Evolutionary conservation across 1,284 basidiomycete species (phyloP), one percentile per base, ranked within the genome.

Genomic region (Ceratobasidium sp.): DNA sequence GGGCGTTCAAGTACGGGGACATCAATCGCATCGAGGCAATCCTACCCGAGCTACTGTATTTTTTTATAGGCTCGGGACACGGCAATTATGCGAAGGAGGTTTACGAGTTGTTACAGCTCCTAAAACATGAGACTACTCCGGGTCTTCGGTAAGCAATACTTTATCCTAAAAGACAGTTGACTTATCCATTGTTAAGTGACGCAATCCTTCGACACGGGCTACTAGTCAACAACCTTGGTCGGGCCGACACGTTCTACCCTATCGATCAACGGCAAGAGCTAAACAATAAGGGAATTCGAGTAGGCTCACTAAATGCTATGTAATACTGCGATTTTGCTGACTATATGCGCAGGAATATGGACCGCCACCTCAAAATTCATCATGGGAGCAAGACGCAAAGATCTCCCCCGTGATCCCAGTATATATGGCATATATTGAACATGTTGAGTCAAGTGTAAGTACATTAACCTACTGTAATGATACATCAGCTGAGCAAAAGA

Each of bases 251-350:
- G 20, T 67, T 67, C 26, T 67, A 67, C 23, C 64, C 64, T 15
- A 26, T 67, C 9, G 64, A 67, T 23, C 64, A 67, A 49, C 64
- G 64, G 18, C 64, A 67, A 23, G 64, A 67, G 64, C 23, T 67
- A n/a, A 67, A 67, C 23, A 67, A 67, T 23, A n/a, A 18, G 13
- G 42, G 64, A 3, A 46, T 67, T 46, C 39, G 42, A 23, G 64
- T 67, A 23, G 33, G 64, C 18, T 67, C 23, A 46, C 44, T 46
- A 13, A 13, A 6, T 46, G 13, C 13, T 46, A 58, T 28, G 6
- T 58, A 58, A n/a, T 58, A n/a, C 5, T 28, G 26, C 7, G 5
- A 13, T 6, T 13, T 46, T 46, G 13, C 6, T 7, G 20, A 7
- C n/a, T 58, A 58, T 28, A 58, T 58, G 26, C 13, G 44, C 39